Percentiles rank a stretch among this genome's conserved stretches.
Conservation (phyloP, 148 eudicot genomes). For the Silene latifolia region DNA sequence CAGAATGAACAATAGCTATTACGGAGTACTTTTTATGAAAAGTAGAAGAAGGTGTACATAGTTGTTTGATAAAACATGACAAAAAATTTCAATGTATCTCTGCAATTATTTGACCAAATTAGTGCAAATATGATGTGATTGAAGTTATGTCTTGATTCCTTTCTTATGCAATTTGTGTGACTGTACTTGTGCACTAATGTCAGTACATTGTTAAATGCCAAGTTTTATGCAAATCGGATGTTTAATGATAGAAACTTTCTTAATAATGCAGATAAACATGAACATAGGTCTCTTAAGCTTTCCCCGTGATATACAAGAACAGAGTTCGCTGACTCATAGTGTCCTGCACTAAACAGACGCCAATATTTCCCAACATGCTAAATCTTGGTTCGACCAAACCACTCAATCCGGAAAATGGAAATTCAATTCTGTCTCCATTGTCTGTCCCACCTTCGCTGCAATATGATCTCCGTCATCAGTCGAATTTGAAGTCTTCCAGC, state of each 20-base stretch:
- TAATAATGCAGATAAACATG: conserved; percentile 30
- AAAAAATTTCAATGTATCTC: not conserved
- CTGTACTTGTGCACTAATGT: conserved; percentile 5
- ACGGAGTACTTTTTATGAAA: too few relatives aligned
- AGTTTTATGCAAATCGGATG: not conserved
- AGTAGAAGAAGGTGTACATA: too few relatives aligned
- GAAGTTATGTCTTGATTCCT: conserved; percentile 8
- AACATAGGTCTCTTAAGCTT: conserved; percentile 20
- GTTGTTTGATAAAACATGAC: not conserved
- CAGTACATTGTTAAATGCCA: not conserved
- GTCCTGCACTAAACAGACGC: conserved; percentile 27
- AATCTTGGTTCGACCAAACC: conserved; percentile 32
- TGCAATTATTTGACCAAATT: not conserved
- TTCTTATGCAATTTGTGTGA: conserved; percentile 7
- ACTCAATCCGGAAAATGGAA: conserved; percentile 33
- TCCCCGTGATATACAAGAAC: conserved; percentile 30
- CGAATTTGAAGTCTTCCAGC: conserved; percentile 19
- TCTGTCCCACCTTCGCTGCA: conserved; percentile 39
- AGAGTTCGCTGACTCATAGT: conserved; percentile 19
- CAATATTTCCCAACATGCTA: conserved; percentile 25
- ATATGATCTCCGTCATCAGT: conserved; percentile 31
- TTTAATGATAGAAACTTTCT: conserved; percentile 15
- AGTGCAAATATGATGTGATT: not conserved
- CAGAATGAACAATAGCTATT: not conserved
- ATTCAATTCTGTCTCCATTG: conserved; percentile 39